Conservation (phyloP, 2,329 filamentous ascomycete genomes). For the Verticillium longisporum region DNA sequence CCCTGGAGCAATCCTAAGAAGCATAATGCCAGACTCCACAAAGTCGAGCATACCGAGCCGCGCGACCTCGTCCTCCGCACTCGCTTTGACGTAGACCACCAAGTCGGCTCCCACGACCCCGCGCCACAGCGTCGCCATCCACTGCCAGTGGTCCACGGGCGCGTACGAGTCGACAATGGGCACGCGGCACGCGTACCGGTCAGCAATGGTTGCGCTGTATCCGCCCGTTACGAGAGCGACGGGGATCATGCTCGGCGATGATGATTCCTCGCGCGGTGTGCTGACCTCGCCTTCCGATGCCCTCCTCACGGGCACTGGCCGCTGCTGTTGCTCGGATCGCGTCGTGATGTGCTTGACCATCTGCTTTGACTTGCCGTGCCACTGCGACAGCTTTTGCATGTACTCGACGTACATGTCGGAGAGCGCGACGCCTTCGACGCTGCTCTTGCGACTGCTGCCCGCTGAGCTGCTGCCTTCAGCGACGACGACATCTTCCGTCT, state of each 20-base stretch:
- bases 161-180: constrained; percentile 73
- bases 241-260: constrained; percentile 36
- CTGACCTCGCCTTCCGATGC: constrained; percentile 5
- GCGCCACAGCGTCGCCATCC: constrained; percentile 92
- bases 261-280: constrained; percentile 1
- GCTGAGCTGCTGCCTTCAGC: constrained; percentile 4
- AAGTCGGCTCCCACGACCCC: constrained; percentile 77
- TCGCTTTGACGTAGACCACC: constrained; percentile 57
- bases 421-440: constrained; percentile 15
- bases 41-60: constrained; percentile 48
- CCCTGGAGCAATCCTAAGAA: constrained; percentile 40
- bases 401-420: constrained; percentile 48
- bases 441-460: constrained; percentile 10
- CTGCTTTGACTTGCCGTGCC: constrained; percentile 69
- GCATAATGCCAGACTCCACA: constrained; percentile 43
- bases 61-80: constrained; percentile 25
- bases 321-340: background rate
- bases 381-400: constrained; percentile 59
- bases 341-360: constrained; percentile 50
- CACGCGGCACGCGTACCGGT: constrained; percentile 66
- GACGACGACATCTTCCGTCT: constrained; percentile 2
- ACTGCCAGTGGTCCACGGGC: constrained; percentile 91
- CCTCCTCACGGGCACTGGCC: background rate
- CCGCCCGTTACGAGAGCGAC: constrained; percentile 70
- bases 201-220: constrained; percentile 73